Conservation (phyloP, 2,329 filamentous ascomycete genomes). For the Exophiala sp. region DNA sequence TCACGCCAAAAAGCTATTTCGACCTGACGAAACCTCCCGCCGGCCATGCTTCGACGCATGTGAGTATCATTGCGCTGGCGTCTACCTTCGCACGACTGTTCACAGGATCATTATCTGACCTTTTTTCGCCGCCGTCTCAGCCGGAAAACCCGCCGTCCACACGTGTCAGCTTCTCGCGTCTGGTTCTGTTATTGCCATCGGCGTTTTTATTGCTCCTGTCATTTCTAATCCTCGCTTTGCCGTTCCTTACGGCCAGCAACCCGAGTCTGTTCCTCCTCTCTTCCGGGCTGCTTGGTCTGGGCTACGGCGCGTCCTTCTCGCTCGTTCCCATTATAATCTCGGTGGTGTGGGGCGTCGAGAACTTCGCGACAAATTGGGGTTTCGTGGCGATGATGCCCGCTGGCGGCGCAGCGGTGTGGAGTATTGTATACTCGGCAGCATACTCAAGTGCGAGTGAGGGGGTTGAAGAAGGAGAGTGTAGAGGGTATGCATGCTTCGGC, state of each 20-base stretch:
- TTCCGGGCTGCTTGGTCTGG: conserved; percentile 78
- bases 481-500: conserved; percentile 77
- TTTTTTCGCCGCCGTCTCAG: conserved; percentile 62
- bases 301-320: conserved; percentile 88
- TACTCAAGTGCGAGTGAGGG: conserved; percentile 36
- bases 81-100: conserved; percentile 88
- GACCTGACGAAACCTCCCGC: conserved; percentile 47
- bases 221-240: conserved; percentile 73
- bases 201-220: conserved; percentile 71
- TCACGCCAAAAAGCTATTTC: conserved; percentile 63
- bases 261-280: conserved; percentile 80
- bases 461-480: conserved; percentile 60
- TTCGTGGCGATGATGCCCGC: conserved; percentile 92
- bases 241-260: conserved; percentile 70
- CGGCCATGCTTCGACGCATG: conserved; percentile 73
- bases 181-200: conserved; percentile 74
- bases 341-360: conserved; percentile 98
- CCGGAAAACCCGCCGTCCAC: conserved; percentile 34
- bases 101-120: conserved; percentile 82
- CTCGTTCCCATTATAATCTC: conserved; percentile 87
- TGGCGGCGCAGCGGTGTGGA: conserved; percentile 83
- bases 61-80: conserved; percentile 85
- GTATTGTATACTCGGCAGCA: conserved; percentile 69
- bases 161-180: conserved; percentile 61
- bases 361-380: conserved; percentile 97